Evolutionary conservation across 2,329 filamentous ascomycete genomes (phyloP).

Genomic region (Apiospora pterosperma): DNA sequence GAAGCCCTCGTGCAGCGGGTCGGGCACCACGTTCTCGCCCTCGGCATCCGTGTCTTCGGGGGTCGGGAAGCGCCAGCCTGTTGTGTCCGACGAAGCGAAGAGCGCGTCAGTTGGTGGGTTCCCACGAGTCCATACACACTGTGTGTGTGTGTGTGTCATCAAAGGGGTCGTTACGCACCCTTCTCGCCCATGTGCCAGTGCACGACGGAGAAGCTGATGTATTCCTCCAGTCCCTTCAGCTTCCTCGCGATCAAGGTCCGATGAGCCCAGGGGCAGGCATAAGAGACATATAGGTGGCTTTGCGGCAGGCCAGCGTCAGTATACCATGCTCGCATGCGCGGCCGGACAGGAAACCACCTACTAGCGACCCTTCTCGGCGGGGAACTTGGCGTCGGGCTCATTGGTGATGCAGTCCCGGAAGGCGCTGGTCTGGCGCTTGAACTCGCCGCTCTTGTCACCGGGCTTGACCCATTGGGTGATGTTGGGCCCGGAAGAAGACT

Average conservation of each 20-base stretch:
- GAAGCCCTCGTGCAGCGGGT: conserved; percentile 67
- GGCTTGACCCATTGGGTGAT: conserved; percentile 85
- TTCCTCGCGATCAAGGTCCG: conserved; percentile 83
- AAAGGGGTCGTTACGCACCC: conserved; percentile 28
- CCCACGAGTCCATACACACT: too few relatives aligned
- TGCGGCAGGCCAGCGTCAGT: neutral
- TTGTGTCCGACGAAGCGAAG: too few relatives aligned
- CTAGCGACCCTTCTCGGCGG: conserved; percentile 83
- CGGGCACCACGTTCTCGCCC: conserved; percentile 62
- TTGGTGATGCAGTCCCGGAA: conserved; percentile 81
- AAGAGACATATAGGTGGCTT: conserved; percentile 86
- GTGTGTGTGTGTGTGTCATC: neutral
- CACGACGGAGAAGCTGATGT: conserved; percentile 76
- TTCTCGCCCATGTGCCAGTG: conserved; percentile 80
- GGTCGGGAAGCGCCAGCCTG: conserved; percentile 81
- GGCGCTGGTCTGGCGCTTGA: conserved; percentile 80
- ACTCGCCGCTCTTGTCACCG: conserved; percentile 79
- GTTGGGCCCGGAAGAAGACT: conserved; percentile 30
- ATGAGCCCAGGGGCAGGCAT: conserved; percentile 93
- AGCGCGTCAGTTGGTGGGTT: neutral
- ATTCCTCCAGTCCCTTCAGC: conserved; percentile 87
- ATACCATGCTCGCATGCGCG: too few relatives aligned
- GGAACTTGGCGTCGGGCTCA: conserved; percentile 69
- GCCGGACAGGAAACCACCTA: neutral
- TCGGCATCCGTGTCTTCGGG: conserved; percentile 51